Conservation (phyloP, 208 protist species). For the Acanthamoeba sp. region DNA sequence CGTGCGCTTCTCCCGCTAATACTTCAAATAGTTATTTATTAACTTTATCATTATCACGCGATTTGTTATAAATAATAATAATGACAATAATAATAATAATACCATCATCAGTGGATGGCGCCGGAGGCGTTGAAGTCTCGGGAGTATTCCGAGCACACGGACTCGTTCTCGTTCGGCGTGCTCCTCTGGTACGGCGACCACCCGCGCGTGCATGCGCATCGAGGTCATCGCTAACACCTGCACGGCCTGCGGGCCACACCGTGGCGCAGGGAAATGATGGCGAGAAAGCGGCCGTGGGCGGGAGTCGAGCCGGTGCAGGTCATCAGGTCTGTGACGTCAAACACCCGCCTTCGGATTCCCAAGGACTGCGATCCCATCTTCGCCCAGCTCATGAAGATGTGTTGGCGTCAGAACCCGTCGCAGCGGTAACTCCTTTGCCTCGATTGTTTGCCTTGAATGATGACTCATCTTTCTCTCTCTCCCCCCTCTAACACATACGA, state of each 20-base stretch:
- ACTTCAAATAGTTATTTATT: not conserved
- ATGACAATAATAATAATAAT: no score
- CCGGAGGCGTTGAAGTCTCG: constrained; percentile 40
- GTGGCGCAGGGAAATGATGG: constrained; percentile 58
- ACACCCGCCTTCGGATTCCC: constrained; percentile 54
- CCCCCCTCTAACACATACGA: not conserved
- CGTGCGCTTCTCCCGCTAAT: not conserved
- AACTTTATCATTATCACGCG: not conserved
- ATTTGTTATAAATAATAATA: no score
- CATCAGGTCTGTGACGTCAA: not conserved
- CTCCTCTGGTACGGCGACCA: constrained; percentile 11
- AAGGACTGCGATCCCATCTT: constrained; percentile 69
- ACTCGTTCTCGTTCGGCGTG: constrained; percentile 57
- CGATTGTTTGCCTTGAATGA: not conserved
- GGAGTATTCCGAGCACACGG: constrained; percentile 63
- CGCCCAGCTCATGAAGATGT: constrained; percentile 37
- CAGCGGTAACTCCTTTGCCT: constrained; percentile 20
- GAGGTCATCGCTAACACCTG: no score
- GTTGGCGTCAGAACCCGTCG: constrained; percentile 33
- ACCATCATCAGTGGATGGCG: constrained; percentile 59
- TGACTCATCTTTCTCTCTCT: not conserved
- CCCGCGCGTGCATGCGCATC: not conserved
- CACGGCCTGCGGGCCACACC: not conserved
- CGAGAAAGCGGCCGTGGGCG: not conserved
- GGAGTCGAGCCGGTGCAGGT: constrained; percentile 50